Evolutionary conservation across 179 eudicot genomes (phyloP).

Genomic region (Monotropa hypopitys): DNA sequence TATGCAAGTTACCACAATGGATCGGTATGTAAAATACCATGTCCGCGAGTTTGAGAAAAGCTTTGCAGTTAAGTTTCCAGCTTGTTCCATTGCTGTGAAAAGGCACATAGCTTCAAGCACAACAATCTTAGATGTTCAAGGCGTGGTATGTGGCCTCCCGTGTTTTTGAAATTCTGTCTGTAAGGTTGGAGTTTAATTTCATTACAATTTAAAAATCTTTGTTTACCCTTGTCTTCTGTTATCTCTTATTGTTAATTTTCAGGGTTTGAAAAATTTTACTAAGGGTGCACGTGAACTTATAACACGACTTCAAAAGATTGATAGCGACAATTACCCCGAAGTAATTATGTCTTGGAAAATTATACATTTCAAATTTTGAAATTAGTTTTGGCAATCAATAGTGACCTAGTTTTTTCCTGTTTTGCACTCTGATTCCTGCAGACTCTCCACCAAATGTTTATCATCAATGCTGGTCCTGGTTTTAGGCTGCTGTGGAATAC

Average conservation of each 20-base stretch:
- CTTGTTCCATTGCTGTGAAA: slow-evolving; percentile 87
- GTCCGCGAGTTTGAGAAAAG: slow-evolving; percentile 78
- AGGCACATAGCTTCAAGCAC: slow-evolving; percentile 90
- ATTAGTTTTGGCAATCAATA: background rate
- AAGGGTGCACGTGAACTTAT: slow-evolving; percentile 82
- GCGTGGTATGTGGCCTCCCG: slow-evolving; percentile 58
- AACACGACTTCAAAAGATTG: slow-evolving; percentile 68
- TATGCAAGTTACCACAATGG: slow-evolving; percentile 93
- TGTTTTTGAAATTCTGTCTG: too few relatives aligned
- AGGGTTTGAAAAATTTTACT: slow-evolving; percentile 73
- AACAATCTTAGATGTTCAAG: slow-evolving; percentile 91
- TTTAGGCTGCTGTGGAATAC: slow-evolving; percentile 79
- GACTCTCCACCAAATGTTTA: slow-evolving; percentile 82
- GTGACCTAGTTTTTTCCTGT: background rate
- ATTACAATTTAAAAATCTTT: background rate
- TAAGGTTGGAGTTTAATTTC: background rate
- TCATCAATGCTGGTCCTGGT: slow-evolving; percentile 93
- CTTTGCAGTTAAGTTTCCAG: slow-evolving; percentile 74
- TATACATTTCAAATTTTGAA: background rate
- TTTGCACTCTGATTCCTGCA: slow-evolving; percentile 22
- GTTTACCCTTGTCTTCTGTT: slow-evolving; percentile 1
- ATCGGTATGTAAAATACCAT: slow-evolving; percentile 83
- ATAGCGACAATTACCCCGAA: slow-evolving; percentile 91
- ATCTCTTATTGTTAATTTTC: slow-evolving; percentile 1
- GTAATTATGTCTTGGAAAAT: slow-evolving; percentile 21